Percentiles rank a stretch among this genome's conserved stretches.
Evolutionary conservation across 345 rosid species (phyloP).

Genomic region (Citrus maxima): DNA sequence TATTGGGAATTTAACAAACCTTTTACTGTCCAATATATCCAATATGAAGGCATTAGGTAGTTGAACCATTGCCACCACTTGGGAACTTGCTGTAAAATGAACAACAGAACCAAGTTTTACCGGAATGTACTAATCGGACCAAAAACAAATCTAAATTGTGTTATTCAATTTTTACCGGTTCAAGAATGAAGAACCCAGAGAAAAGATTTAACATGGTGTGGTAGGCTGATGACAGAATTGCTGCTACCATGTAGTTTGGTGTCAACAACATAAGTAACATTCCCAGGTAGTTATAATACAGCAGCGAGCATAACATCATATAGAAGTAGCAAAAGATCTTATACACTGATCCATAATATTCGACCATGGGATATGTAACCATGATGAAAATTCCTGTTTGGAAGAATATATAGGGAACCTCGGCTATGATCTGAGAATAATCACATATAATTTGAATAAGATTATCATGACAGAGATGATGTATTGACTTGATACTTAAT

Average conservation of each 20-base stretch:
- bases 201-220: background rate
- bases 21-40: background rate
- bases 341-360: background rate
- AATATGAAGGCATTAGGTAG: background rate
- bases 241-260: background rate
- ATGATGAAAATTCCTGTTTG: background rate
- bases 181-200: too few species aligned
- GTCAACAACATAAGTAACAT: background rate
- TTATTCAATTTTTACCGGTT: too few species aligned
- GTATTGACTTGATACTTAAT: background rate
- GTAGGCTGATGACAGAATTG: background rate
- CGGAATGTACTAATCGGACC: too few species aligned
- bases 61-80: background rate
- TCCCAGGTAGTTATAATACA: background rate
- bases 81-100: background rate
- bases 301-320: background rate
- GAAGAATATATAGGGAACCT: background rate
- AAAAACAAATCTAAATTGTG: too few species aligned
- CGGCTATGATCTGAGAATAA: background rate
- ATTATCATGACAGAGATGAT: background rate
- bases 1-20: background rate
- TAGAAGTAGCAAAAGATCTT: slow-evolving; percentile 3
- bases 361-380: background rate
- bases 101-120: background rate
- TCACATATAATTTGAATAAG: background rate